These are phyloP conservation scores for Picochlorum sp. DNA, from an alignment of 139 green algal species.

Conservation along the genomic window DNA sequence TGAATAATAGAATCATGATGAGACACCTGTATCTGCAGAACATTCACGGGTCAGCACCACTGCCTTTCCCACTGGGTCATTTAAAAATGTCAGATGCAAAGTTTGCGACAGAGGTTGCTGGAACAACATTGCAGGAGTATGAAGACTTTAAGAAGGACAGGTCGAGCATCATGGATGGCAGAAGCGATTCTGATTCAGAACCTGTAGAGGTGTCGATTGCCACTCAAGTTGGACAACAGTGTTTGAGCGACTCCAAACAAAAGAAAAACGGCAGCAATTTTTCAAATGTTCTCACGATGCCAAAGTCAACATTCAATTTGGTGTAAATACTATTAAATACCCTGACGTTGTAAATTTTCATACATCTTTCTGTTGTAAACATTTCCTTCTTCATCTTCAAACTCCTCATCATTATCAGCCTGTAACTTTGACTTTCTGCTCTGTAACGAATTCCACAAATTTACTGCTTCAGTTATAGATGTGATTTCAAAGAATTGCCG, in stretches of 20 bases:
- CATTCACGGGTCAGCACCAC: not conserved
- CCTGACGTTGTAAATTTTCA: constrained; percentile 77
- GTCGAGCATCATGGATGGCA: not conserved
- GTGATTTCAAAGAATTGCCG: constrained; percentile 93
- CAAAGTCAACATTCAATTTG: not conserved
- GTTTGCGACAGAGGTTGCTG: constrained; percentile 26
- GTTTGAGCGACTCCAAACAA: not conserved
- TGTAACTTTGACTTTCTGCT: constrained; percentile 23
- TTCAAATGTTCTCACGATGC: constrained; percentile 3
- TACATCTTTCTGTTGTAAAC: constrained; percentile 87
- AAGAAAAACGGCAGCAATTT: not conserved
- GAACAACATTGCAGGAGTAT: constrained; percentile 30
- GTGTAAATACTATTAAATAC: constrained; percentile 31
- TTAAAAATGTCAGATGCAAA: constrained; percentile 37
- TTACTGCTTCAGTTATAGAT: constrained; percentile 77
- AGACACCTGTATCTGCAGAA: constrained; percentile 40
- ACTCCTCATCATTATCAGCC: constrained; percentile 64
- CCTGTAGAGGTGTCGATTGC: not conserved
- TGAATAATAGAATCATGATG: constrained; percentile 43
- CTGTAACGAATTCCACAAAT: constrained; percentile 75
- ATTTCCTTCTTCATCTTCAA: constrained; percentile 79
- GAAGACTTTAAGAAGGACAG: constrained; percentile 23
- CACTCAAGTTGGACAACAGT: not conserved
- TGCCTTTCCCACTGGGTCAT: constrained; percentile 31
- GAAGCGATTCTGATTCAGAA: not conserved